phyloP scores from a whole-genome alignment of 352 stramenopile species.

The Pythium graminicola region DNA sequence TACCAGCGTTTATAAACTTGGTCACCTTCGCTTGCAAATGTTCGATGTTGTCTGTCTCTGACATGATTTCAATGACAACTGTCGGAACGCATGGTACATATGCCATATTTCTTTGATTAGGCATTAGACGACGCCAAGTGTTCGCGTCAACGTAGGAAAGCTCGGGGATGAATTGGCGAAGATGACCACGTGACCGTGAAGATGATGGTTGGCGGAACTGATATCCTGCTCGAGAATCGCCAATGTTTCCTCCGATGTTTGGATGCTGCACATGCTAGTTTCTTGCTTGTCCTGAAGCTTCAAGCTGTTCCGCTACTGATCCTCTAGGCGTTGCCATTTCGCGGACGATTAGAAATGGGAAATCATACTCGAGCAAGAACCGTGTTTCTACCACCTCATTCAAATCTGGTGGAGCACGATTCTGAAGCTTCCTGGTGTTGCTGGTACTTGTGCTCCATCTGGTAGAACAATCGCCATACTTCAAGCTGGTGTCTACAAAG shows the following conservation, averaged over 20 bases:
- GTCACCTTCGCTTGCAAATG: conserved; percentile 17
- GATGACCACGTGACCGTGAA: not conserved
- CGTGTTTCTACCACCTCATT: conserved; percentile 17
- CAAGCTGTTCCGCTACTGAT: conserved; percentile 5
- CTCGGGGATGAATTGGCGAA: conserved; percentile 12
- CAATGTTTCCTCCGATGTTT: not conserved
- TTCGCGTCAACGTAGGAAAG: conserved; percentile 17
- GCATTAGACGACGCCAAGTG: conserved; percentile 8
- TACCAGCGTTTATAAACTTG: conserved; percentile 24
- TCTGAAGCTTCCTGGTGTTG: conserved; percentile 12
- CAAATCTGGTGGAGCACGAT: conserved; percentile 19
- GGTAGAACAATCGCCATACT: conserved; percentile 16
- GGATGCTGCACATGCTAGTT: conserved; percentile 6
- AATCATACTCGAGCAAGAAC: conserved; percentile 22
- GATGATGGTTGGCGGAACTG: conserved; percentile 11
- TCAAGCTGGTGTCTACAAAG: too few relatives aligned
- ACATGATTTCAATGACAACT: conserved; percentile 21
- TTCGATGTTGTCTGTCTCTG: conserved; percentile 15
- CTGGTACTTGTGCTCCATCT: conserved; percentile 3
- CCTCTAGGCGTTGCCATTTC: not conserved
- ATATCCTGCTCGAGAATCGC: conserved; percentile 7
- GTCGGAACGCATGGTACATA: conserved; percentile 9
- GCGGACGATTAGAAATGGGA: conserved; percentile 24
- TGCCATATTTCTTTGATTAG: conserved; percentile 4
- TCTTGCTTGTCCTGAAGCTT: not conserved